Percentiles rank a stretch among this genome's conserved stretches.
phyloP scores from a whole-genome alignment of 2,329 filamentous ascomycete genomes.

The Aspergillus niger region DNA sequence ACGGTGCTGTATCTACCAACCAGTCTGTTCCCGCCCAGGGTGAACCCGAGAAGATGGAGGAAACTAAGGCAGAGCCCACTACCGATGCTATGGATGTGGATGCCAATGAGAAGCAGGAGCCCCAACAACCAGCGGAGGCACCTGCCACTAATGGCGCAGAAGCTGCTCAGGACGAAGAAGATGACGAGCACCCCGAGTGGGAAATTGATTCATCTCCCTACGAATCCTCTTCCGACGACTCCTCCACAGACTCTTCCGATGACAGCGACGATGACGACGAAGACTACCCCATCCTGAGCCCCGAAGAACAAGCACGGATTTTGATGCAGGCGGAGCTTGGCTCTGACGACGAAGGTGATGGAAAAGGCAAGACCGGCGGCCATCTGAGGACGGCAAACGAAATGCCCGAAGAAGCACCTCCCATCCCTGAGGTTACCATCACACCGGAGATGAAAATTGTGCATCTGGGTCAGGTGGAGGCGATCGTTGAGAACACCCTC shows the following conservation, averaged over 20 bases:
- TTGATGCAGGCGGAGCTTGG: conserved; percentile 81
- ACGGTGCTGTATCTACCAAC: not conserved
- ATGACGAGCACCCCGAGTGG: conserved; percentile 71
- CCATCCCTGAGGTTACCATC: conserved; percentile 77
- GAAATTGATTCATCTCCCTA: conserved; percentile 77
- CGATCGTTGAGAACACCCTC: conserved; percentile 74
- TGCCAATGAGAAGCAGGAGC: conserved; percentile 9
- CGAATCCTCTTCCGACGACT: conserved; percentile 63
- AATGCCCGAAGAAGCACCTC: conserved; percentile 60
- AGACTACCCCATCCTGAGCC: conserved; percentile 71
- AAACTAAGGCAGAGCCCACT: conserved; percentile 10
- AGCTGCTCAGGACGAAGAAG: conserved; percentile 35
- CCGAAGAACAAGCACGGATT: conserved; percentile 80
- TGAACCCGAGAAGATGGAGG: conserved; percentile 4
- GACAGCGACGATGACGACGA: conserved; percentile 55
- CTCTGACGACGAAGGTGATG: conserved; percentile 73
- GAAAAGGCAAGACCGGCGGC: conserved; percentile 46
- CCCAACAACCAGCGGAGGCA: conserved; percentile 4
- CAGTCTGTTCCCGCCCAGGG: conserved; percentile 1
- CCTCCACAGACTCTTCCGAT: conserved; percentile 64
- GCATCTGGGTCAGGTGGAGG: conserved; percentile 72
- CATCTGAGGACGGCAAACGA: conserved; percentile 84
- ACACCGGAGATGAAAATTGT: conserved; percentile 75
- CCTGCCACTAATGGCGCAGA: conserved; percentile 12
- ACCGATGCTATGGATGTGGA: conserved; percentile 34